Base-by-base conservation (phyloP, 202 grass and related monocot genomes). In the Eragrostis tef region DNA sequence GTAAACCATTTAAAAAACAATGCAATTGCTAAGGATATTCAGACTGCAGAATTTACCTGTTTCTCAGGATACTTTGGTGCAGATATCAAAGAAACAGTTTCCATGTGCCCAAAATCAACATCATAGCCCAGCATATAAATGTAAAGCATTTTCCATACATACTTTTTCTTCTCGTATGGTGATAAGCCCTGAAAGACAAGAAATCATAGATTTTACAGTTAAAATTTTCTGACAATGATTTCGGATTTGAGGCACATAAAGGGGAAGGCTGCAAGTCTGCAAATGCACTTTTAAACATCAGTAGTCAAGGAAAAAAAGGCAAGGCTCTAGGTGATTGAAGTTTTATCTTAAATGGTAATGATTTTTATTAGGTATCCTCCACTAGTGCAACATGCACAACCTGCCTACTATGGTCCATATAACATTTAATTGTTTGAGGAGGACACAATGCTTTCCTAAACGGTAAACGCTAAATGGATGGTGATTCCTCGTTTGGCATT, bases 91-190 rank as follows among this genome's bases (percentile, higher is more conserved):
- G 96, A 99, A 83, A 99, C 90, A 79, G 96, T 71, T 87, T 99
- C 96, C 75, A 84, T 91, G 54, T 99, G 96, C 68, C 96, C 93
- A 83, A 99, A 93, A 79, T 99, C 96, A 70, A 99, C 96, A 92
- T 99, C 96, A 29, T 99, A 99, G 42, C 96, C 96, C 46, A 99
- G 87, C 96, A 99, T 99, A 80, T 95, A 93, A 50, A 95, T 95
- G 75, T 99, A 99, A 87, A 99, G 96, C 96, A 96, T 99, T 89
- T 99, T 99, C 96, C 96, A 99, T 60, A 99, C 96, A 67, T 99
- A 99, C 63, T 99, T 99, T 89, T 99, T 99, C 90, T 99, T 99
- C 83, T 99, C 96, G n/a, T 99, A 95, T 75, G 85, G 93, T 25
- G 96, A 91, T 77, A 99, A 85, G 7, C 87, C 93, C 96, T 99